Evolutionary conservation across 2,329 filamentous ascomycete genomes (phyloP).

Genomic region (Lachnellula subtilissima): DNA sequence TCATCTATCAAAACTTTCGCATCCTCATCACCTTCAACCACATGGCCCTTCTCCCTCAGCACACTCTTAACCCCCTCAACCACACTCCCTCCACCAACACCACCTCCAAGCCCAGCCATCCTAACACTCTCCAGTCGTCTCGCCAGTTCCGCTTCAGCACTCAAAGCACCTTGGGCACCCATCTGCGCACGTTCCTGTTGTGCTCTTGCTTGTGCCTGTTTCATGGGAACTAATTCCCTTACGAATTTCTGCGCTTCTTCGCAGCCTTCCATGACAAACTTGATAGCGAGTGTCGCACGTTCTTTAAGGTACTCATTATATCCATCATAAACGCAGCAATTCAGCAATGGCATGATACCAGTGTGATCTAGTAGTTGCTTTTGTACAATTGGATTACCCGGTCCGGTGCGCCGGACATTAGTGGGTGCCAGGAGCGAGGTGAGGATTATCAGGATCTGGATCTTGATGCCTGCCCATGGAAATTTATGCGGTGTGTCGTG

Average conservation of each 20-base stretch:
- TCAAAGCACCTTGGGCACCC: too few species aligned
- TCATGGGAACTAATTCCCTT: slow-evolving; percentile 42
- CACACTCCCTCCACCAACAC: neutral
- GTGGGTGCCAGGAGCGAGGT: slow-evolving; percentile 86
- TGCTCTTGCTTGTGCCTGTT: slow-evolving; percentile 17
- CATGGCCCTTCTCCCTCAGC: neutral
- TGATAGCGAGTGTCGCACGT: slow-evolving; percentile 82
- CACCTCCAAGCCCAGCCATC: too few species aligned
- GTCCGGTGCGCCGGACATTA: slow-evolving; percentile 50
- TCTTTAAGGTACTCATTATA: slow-evolving; percentile 94
- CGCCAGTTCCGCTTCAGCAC: too few species aligned
- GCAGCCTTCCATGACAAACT: slow-evolving; percentile 73
- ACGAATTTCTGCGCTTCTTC: slow-evolving; percentile 69
- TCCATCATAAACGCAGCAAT: slow-evolving; percentile 86
- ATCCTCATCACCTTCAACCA: neutral
- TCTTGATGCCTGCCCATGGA: slow-evolving; percentile 74
- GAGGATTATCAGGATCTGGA: slow-evolving; percentile 84
- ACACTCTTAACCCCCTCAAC: neutral
- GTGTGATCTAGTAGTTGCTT: slow-evolving; percentile 80
- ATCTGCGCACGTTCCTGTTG: too few species aligned
- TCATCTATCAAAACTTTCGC: neutral
- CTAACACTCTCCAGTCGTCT: too few species aligned
- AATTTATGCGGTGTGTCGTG: slow-evolving; percentile 62
- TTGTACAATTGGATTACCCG: slow-evolving; percentile 71
- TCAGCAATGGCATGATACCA: slow-evolving; percentile 81